These are phyloP conservation scores for Sutorius eximius DNA, from an alignment of 1,284 basidiomycete genomes.

Conservation along the genomic window DNA sequence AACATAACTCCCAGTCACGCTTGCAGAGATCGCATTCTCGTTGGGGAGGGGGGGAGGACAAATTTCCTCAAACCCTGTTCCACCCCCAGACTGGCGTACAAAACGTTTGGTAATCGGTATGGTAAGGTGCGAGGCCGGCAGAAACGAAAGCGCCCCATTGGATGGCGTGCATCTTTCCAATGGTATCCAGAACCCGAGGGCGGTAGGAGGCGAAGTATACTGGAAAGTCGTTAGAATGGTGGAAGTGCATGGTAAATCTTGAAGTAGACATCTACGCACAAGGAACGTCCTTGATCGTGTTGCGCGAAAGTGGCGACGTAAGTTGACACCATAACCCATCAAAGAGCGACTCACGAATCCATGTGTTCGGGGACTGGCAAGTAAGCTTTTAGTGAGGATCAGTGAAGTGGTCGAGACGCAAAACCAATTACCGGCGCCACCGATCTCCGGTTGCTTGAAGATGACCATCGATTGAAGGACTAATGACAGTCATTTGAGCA, in stretches of 20 bases:
- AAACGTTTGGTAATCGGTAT: slow-evolving; percentile 78
- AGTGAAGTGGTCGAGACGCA: neutral
- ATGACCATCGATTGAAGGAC: slow-evolving; percentile 96
- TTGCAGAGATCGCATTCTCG: slow-evolving; percentile 7
- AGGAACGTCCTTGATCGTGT: slow-evolving; percentile 61
- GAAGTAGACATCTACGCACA: slow-evolving; percentile 40
- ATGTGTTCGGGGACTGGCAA: slow-evolving; percentile 68
- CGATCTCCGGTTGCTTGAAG: slow-evolving; percentile 86
- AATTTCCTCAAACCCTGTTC: slow-evolving; percentile 79
- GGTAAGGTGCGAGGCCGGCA: slow-evolving; percentile 86
- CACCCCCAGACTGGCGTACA: slow-evolving; percentile 67
- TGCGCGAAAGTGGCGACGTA: slow-evolving; percentile 3
- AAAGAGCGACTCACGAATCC: slow-evolving; percentile 64
- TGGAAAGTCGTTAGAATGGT: slow-evolving; percentile 30
- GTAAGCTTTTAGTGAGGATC: slow-evolving; percentile 24
- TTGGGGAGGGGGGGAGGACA: slow-evolving; percentile 39
- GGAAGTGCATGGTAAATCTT: neutral
- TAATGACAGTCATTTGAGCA: slow-evolving; percentile 20
- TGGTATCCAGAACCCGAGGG: slow-evolving; percentile 95
- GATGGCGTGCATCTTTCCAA: slow-evolving; percentile 81
- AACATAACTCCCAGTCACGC: slow-evolving; percentile 54
- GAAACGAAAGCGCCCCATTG: slow-evolving; percentile 90
- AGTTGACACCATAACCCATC: neutral
- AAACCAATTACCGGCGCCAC: slow-evolving; percentile 70
- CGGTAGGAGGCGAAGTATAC: slow-evolving; percentile 91